phyloP scores from a whole-genome alignment of 176 grass and related monocot genomes.

The Triticum timopheevii region DNA sequence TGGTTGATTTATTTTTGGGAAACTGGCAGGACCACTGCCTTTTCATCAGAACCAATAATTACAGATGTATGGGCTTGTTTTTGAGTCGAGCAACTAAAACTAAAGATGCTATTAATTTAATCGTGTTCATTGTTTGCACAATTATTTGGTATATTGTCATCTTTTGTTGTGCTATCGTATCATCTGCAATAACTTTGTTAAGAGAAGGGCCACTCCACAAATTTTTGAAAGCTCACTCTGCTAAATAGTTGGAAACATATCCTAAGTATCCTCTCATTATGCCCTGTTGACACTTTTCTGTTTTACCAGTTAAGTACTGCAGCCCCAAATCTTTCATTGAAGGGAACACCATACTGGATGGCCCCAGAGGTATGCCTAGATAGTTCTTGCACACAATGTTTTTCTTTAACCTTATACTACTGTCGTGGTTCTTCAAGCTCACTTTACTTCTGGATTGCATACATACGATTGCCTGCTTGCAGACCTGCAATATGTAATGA shows the following conservation, averaged over 20 bases:
- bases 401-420: not conserved
- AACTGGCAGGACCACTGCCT: not conserved
- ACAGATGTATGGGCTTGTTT: not conserved
- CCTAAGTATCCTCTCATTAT: not conserved
- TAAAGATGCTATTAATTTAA: not conserved
- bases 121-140: not conserved
- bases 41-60: not conserved
- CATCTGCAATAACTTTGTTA: not conserved
- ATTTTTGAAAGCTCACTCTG: conserved; percentile 8
- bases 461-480: not conserved
- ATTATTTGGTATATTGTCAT: not conserved
- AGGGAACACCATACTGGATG: conserved; percentile 98
- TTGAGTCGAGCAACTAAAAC: not conserved
- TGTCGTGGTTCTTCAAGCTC: not conserved
- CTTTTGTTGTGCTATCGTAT: not conserved
- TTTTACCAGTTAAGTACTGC: conserved; percentile 69
- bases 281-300: conserved; percentile 28
- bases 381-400: conserved; percentile 7
- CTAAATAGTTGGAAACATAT: not conserved
- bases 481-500: conserved; percentile 26
- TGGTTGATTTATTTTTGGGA: not conserved
- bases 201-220: not conserved
- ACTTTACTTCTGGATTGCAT: conserved; percentile 21
- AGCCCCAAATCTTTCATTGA: conserved; percentile 75
- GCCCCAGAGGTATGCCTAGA: conserved; percentile 74